Evolutionary conservation across 805 yeast species (phyloP), one percentile per base, ranked within the genome.

Genomic region (Zygosaccharomyces pseudorouxii): DNA sequence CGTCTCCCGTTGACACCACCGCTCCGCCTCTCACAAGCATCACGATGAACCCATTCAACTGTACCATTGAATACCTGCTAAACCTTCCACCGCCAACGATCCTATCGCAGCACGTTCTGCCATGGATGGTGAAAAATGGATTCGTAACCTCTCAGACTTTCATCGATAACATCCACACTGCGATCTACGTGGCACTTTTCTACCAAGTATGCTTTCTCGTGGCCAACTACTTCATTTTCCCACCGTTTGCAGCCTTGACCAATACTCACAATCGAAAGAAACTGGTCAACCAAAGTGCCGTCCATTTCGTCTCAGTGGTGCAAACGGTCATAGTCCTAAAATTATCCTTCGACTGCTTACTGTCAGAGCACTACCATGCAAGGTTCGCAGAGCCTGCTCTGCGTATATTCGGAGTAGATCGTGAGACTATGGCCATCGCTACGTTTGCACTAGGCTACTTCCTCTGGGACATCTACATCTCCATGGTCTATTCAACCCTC

Each of bases 251-350:
- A 30, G 31, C 46, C 8, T 48, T 54, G 51, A 52, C 48, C 27
- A 31, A 39, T n/a, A 36, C 50, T 37, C 55, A 48, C n/a, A 41
- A 39, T 16, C 48, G 50, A 31, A 52, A 48, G 27, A 57, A 51
- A 36, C 47, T 63, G 33, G 49, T 55, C 29, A 56, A 57, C 44
- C 70, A 67, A 50, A 51, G 64, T 23, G 56, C 68, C 3, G 59
- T 67, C 38, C 98, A 90, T 67, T 76, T 87, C 22, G 96, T 89
- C 4, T 86, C 97, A 1, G 80, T 87, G 75, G 77, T 89, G 19
- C 97, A 93, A 68, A 80, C 93, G 31, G 35, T 88, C 0, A 54
- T 86, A 19, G 82, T 95, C 19, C 65, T 89, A 20, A 59, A 71
- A 22, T 59, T 82, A 10, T 59, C 69, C 20, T 46, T 58, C 25